Base-by-base conservation (phyloP, 2,329 filamentous ascomycete genomes). In the Pseudomassariella vexata region DNA sequence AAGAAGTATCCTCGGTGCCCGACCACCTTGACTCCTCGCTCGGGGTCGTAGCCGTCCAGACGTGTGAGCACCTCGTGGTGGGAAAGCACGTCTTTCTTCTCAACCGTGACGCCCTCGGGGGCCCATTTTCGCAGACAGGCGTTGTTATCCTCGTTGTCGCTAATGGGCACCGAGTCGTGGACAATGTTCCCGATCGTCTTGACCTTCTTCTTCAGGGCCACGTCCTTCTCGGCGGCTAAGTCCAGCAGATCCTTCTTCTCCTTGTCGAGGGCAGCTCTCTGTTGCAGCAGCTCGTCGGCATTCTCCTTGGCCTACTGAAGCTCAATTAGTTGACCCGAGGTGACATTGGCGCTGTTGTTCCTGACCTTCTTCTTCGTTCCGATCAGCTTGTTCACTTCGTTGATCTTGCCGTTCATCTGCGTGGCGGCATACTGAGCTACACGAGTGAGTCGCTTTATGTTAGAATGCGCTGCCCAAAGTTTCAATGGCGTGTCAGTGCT, bases 1-100 rank as follows among this genome's bases (percentile, higher is more conserved):
- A 96, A 64, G 63, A 90, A 95, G 66, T 96, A 96, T 23, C 90
- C 90, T 48, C 90, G 76, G 62, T 96, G 90, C 32, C 92, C 90
- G 26, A 94, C 89, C 42, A 96, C 76, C 70, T 96, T 96, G 43
- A 88, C 85, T 45, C 88, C 88, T 44, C 92, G 82, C 53, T 95
- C 87, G 1, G 87, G 84, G 56, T 96, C 92, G 55, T 94, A 95
- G 33, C 90, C 89, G 48, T 92, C 87, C 41, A 96, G 66, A 47
- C 87, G 76, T 37, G 82, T 79, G 38, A 96, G 76, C 34, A 98
- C 88, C 57, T 96, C 90, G 60, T 98, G 92, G 60, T 98, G 92
- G 31, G 89, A 95, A 40, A 96, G 81, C 41, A 75, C 68, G 36
- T 83, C 72, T 48, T 78, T 76, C 70, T 89, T 89, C 62, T 88